phyloP scores from a whole-genome alignment of 495 filamentous ascomycete genomes.

The Tuber borchii region DNA sequence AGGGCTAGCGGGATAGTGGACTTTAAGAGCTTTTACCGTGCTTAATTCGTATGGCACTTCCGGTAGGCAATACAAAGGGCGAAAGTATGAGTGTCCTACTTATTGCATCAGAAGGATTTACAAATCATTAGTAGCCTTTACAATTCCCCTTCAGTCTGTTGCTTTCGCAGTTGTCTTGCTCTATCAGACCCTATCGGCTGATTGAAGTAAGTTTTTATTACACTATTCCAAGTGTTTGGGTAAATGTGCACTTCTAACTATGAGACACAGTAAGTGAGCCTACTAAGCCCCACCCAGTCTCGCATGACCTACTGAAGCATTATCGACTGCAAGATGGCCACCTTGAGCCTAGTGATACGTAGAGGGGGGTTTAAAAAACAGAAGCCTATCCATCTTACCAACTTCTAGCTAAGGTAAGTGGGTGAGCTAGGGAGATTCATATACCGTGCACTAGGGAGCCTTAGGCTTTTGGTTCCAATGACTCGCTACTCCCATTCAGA shows the following conservation, averaged over 20 bases:
- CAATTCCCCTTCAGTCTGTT: background rate
- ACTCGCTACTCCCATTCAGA: no score
- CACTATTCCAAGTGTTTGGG: background rate
- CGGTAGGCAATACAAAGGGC: background rate
- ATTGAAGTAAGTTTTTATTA: background rate
- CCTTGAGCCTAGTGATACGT: background rate
- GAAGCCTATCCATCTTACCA: no score
- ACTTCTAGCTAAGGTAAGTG: no score
- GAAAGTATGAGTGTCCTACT: background rate
- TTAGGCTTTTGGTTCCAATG: no score
- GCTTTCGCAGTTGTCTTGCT: background rate
- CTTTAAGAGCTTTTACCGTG: background rate
- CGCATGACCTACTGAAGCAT: background rate
- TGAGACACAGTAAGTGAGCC: background rate
- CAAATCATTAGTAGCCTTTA: background rate
- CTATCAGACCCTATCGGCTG: background rate
- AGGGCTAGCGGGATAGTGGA: background rate
- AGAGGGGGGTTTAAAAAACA: no score
- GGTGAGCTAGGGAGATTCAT: no score
- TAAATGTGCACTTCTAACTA: background rate
- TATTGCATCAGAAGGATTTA: background rate
- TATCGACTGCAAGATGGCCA: background rate
- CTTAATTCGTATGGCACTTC: background rate
- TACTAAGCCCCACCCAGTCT: background rate
- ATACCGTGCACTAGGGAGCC: no score